A percentile compares a stretch with the other conserved stretches of the same genome.
These are phyloP conservation scores for Bocquillonia castaneifolia DNA, from an alignment of 441 rosid species.

Conservation along the genomic window DNA sequence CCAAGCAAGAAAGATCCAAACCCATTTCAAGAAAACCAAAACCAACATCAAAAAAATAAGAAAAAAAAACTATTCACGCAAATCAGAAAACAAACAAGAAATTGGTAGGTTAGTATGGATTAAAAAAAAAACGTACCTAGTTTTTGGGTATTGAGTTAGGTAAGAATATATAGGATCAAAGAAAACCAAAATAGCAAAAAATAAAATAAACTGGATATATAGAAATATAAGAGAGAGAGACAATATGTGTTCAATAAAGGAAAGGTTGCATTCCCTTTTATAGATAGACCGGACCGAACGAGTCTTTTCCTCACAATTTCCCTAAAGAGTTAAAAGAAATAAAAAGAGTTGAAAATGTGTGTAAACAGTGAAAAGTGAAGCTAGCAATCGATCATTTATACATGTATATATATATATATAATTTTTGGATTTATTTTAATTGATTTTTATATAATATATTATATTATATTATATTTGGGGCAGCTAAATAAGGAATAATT, in stretches of 20 bases:
- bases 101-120: too few species aligned
- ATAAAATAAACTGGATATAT: conserved; percentile 10
- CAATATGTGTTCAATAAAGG: conserved; percentile 33
- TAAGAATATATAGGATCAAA: conserved; percentile 19
- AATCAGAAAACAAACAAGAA: conserved; percentile 19
- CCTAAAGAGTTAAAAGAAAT: conserved; percentile 3
- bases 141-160: conserved; percentile 10
- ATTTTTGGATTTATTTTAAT: too few species aligned
- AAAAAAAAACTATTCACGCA: conserved; percentile 16
- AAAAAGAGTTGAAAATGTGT: too few species aligned
- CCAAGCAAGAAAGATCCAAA: conserved; percentile 19
- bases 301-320: not conserved
- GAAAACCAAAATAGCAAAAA: conserved; percentile 16
- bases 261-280: conserved; percentile 36
- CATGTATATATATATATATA: too few species aligned
- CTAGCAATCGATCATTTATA: too few species aligned
- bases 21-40: not conserved
- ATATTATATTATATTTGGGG: too few species aligned
- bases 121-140: not conserved
- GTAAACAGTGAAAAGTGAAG: too few species aligned
- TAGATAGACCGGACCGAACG: conserved; percentile 30
- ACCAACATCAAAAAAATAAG: not conserved
- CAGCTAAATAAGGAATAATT: too few species aligned
- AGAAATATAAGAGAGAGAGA: not conserved
- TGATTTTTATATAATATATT: too few species aligned